Evolutionary conservation across 176 grass and related monocot species (phyloP).

Genomic region (Oropetium thomaeum): DNA sequence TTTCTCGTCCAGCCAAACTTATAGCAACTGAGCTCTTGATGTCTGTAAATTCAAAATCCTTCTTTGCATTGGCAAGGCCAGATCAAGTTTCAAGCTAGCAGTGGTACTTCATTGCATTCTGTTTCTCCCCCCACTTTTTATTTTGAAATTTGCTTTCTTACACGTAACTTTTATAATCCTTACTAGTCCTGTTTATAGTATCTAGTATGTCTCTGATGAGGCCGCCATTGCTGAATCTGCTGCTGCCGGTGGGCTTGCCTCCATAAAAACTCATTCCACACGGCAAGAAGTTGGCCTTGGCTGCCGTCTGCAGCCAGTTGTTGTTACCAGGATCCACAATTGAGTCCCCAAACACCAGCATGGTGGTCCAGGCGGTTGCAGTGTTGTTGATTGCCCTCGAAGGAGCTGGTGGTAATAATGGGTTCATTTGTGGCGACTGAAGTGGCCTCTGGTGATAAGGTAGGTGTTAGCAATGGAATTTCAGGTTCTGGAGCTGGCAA

Average conservation of each 20-base stretch:
- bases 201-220: conserved; percentile 55
- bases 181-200: conserved; percentile 2
- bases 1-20: conserved; percentile 55
- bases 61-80: conserved; percentile 78
- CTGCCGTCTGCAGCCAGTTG: conserved; percentile 45
- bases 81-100: conserved; percentile 28
- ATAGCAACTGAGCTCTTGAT: conserved; percentile 61
- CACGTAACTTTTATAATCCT: neutral
- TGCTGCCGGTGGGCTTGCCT: conserved; percentile 44
- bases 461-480: neutral
- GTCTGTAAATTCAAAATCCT: conserved; percentile 58
- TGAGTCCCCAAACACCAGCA: conserved; percentile 62
- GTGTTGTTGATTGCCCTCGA: conserved; percentile 1
- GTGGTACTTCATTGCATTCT: conserved; percentile 31
- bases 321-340: conserved; percentile 66
- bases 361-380: conserved; percentile 23
- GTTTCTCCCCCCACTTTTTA: neutral
- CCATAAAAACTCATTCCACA: conserved; percentile 39
- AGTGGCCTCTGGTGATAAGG: neutral
- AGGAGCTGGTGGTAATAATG: too few species aligned
- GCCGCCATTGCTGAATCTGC: conserved; percentile 55
- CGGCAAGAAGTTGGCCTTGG: conserved; percentile 54
- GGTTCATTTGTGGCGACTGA: neutral
- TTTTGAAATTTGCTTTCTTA: neutral
- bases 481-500: neutral